These are phyloP conservation scores for Ogataea populi-albae DNA, from an alignment of 805 yeast species.

Conservation along the genomic window DNA sequence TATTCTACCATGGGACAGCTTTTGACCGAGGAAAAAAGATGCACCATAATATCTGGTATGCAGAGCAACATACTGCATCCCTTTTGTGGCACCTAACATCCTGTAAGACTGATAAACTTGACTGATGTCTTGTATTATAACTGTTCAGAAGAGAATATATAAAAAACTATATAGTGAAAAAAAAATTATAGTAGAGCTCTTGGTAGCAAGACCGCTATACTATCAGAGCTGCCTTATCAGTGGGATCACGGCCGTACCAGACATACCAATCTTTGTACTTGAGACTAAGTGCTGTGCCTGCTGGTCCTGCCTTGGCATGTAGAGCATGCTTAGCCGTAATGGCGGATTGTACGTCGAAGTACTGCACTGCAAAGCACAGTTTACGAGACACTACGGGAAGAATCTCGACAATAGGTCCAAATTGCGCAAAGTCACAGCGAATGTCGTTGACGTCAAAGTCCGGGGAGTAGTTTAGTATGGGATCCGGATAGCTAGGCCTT, in stretches of 20 bases:
- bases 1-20: too few relatives aligned
- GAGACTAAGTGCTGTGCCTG: conserved; percentile 26
- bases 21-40: too few relatives aligned
- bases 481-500: conserved; percentile 39
- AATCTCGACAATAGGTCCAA: conserved; percentile 61
- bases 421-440: conserved; percentile 47
- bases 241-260: conserved; percentile 65
- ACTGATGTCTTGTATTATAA: not conserved
- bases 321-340: conserved; percentile 53
- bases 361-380: conserved; percentile 59
- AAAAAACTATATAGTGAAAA: too few relatives aligned
- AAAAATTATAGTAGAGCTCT: too few relatives aligned
- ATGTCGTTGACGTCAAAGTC: conserved; percentile 46
- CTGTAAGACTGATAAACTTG: too few relatives aligned
- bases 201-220: too few relatives aligned
- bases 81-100: too few relatives aligned
- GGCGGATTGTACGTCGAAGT: conserved; percentile 56
- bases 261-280: conserved; percentile 61
- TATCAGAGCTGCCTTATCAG: conserved; percentile 44
- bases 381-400: conserved; percentile 66
- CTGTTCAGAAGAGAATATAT: too few relatives aligned
- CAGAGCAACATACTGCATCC: too few relatives aligned
- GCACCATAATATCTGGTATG: too few relatives aligned
- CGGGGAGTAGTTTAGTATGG: conserved; percentile 39
- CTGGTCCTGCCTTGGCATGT: conserved; percentile 26